These are phyloP conservation scores for Saussurea involucrata DNA, from an alignment of 129 eudicot species.

Conservation along the genomic window DNA sequence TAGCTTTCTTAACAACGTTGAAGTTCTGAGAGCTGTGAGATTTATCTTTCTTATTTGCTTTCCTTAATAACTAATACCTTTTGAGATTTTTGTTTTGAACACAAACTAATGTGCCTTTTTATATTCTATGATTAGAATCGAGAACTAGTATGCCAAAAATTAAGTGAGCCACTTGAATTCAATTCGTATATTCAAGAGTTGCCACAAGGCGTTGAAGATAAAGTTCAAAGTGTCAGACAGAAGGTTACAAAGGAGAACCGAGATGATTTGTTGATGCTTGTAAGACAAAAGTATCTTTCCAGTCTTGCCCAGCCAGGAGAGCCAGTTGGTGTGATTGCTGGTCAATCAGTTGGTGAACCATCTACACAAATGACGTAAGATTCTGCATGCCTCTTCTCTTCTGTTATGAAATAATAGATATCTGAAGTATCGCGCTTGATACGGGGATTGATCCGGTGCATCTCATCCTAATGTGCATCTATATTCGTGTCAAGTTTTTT, in stretches of 20 bases:
- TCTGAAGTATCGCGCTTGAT: too few species aligned
- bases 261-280: slow-evolving; percentile 41
- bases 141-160: slow-evolving; percentile 46
- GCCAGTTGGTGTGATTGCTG: slow-evolving; percentile 95
- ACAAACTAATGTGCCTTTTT: slow-evolving; percentile 13
- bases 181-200: slow-evolving; percentile 50
- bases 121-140: slow-evolving; percentile 45
- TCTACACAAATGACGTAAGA: slow-evolving; percentile 99
- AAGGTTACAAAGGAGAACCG: slow-evolving; percentile 18
- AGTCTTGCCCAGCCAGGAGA: slow-evolving; percentile 95
- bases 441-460: too few species aligned
- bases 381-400: not conserved
- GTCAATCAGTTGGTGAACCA: slow-evolving; percentile 96
- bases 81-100: slow-evolving; percentile 12
- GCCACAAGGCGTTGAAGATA: slow-evolving; percentile 50
- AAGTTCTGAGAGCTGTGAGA: slow-evolving; percentile 68
- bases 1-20: slow-evolving; percentile 74
- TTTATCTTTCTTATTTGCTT: not conserved
- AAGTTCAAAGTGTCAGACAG: slow-evolving; percentile 32
- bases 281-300: slow-evolving; percentile 69
- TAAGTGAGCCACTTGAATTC: slow-evolving; percentile 43
- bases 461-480: too few species aligned
- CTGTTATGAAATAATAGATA: not conserved
- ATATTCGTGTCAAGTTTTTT: not conserved
- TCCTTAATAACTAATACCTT: not conserved